phyloP scores from a whole-genome alignment of 2,329 filamentous ascomycete species.

The Aspergillus pseudonomiae region DNA sequence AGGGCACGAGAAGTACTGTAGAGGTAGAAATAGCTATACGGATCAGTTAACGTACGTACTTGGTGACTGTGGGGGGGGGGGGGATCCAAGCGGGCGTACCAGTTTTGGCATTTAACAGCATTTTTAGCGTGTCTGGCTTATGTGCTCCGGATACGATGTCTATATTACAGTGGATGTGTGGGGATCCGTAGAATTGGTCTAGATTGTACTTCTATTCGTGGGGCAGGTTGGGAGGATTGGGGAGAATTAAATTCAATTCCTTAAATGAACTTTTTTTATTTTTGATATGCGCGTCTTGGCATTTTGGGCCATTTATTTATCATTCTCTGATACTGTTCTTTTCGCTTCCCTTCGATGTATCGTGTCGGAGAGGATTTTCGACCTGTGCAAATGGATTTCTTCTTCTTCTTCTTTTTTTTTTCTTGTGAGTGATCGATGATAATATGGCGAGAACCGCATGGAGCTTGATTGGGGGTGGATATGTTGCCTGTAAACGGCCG shows the following conservation, averaged over 20 bases:
- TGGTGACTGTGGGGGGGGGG: background rate
- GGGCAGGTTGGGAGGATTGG: background rate
- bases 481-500: too few relatives aligned
- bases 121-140: constrained; percentile 12
- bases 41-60: constrained; percentile 7
- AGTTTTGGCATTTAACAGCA: constrained; percentile 41
- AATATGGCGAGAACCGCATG: too few relatives aligned
- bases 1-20: constrained; percentile 77
- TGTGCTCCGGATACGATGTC: background rate
- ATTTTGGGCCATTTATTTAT: constrained; percentile 12
- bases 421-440: too few relatives aligned
- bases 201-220: background rate
- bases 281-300: constrained; percentile 23
- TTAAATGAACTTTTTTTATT: background rate
- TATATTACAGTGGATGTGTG: background rate
- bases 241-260: background rate
- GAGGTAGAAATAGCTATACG: constrained; percentile 66
- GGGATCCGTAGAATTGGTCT: background rate
- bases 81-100: constrained; percentile 24
- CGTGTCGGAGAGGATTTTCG: background rate
- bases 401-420: too few relatives aligned
- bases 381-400: background rate
- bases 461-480: too few relatives aligned
- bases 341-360: background rate
- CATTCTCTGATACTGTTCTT: background rate